Conservation (phyloP, 345 rosid species). For the Syzygium aqueum region DNA sequence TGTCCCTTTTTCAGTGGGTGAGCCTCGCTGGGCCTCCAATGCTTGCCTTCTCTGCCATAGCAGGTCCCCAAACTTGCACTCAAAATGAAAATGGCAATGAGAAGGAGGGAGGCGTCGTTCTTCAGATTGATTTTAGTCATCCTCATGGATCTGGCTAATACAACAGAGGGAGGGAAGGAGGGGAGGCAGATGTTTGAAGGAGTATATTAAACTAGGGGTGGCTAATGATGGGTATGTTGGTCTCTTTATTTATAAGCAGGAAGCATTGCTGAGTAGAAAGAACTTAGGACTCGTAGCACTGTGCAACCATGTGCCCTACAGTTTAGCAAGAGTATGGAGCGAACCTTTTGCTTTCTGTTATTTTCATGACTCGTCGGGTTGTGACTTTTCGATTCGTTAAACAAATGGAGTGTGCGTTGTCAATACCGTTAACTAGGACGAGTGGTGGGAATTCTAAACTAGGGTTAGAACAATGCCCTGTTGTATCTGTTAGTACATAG, state of each 20-base stretch:
- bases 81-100: constrained; percentile 20
- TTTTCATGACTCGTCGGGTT: not conserved
- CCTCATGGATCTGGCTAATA: not conserved
- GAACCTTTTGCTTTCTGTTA: not conserved
- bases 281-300: not conserved
- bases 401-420: not conserved
- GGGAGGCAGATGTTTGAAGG: not conserved
- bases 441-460: not conserved
- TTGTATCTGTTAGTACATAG: not conserved
- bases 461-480: not conserved
- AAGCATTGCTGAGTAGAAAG: not conserved
- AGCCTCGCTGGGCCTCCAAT: constrained; percentile 13
- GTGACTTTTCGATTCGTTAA: not conserved
- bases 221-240: not conserved
- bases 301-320: constrained; percentile 1
- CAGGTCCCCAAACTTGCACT: constrained; percentile 23
- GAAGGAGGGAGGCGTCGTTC: constrained; percentile 8
- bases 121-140: constrained; percentile 23
- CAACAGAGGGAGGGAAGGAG: not conserved
- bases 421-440: not conserved
- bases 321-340: not conserved
- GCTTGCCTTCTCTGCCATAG: constrained; percentile 39
- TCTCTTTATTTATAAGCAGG: not conserved
- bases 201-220: not conserved
- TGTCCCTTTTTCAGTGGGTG: not conserved